Base-by-base conservation (phyloP, 177 flowering plant genomes). In the Vitis hybrid region DNA sequence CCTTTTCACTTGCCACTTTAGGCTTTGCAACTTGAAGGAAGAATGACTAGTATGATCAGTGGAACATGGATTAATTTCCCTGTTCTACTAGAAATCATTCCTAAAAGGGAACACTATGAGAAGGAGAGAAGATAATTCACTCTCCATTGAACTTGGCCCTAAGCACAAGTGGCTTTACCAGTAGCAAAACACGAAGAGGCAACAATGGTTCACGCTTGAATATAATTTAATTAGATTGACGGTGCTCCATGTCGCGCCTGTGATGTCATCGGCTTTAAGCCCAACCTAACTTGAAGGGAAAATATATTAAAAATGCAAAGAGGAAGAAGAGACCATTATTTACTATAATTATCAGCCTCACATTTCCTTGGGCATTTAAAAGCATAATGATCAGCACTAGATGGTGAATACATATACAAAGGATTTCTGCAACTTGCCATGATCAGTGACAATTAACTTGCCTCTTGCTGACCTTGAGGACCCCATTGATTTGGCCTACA, bases 381-480 rank as follows among this genome's bases (percentile, higher is more conserved):
- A 18, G 52, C 60, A 65, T 51, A 26, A 14, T 33, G 57, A 22
- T 51, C 51, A 65, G 7, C 39, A 4, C 12, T 56, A 49, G 21
- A 21, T 6, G 67, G 16, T 51, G 67, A 65, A 33, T 51, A 51
- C 16, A 51, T 51, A 51, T 51, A 51, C 33, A 51, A 22, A 14
- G 21, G 33, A 33, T 51, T 21, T 21, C 22, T 21, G 57, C 57
- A 51, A 65, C 67, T 65, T 65, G 56, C 58, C 13, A 51, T 65
- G 57, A 52, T 51, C 5, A 10, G 52, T 13, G 19, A 22, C 16
- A 65, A 65, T 51, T 11, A 49, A 33, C 69, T 53, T 67, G 29
- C 26, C 61, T 31, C 52, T 51, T 16, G 14, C 62, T 11, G 6
- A 59, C 39, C 62, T 59, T 31, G 19, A 59, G 39, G 39, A 33